Percentiles rank a stretch among this genome's conserved stretches.
These are phyloP conservation scores for Discostella pseudostelligera DNA, from an alignment of 108 stramenopile genomes.

Conservation along the genomic window DNA sequence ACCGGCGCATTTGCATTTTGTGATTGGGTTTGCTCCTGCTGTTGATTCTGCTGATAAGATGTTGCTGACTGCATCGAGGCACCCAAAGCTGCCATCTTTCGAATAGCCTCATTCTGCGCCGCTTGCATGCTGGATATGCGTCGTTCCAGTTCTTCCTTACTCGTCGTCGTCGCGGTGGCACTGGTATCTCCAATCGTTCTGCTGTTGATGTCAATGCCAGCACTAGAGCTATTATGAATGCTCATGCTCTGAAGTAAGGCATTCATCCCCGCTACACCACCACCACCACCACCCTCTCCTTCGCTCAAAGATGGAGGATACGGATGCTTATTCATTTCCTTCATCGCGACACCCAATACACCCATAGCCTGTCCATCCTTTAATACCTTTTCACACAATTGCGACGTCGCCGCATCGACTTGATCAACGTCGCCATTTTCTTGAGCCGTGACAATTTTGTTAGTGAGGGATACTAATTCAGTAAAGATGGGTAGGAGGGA, in stretches of 20 bases:
- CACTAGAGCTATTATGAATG: not conserved
- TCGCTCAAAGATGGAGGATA: not conserved
- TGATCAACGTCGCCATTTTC: not conserved
- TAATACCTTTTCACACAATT: constrained; percentile 1
- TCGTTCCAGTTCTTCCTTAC: constrained; percentile 1
- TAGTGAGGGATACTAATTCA: constrained; percentile 1
- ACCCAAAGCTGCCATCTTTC: constrained; percentile 5
- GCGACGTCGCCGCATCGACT: constrained; percentile 7
- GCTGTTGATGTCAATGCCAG: not conserved
- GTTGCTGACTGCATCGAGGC: constrained; percentile 34
- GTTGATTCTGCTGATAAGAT: constrained; percentile 1
- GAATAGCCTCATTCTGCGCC: constrained; percentile 7
- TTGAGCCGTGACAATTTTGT: constrained; percentile 6
- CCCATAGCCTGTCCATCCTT: constrained; percentile 5
- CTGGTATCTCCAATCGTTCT: too few species aligned
- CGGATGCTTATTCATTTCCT: constrained; percentile 1
- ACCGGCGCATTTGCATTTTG: constrained; percentile 11
- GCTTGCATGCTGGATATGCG: not conserved
- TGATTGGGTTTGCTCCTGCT: not conserved
- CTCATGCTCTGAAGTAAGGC: not conserved
- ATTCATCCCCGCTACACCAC: not conserved
- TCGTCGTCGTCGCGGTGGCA: not conserved
- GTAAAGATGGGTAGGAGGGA: constrained; percentile 4
- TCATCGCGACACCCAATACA: constrained; percentile 4
- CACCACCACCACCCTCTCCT: not conserved